These are phyloP conservation scores for Sclerotinia subarctica DNA, from an alignment of 2,329 filamentous ascomycete species.

Conservation along the genomic window DNA sequence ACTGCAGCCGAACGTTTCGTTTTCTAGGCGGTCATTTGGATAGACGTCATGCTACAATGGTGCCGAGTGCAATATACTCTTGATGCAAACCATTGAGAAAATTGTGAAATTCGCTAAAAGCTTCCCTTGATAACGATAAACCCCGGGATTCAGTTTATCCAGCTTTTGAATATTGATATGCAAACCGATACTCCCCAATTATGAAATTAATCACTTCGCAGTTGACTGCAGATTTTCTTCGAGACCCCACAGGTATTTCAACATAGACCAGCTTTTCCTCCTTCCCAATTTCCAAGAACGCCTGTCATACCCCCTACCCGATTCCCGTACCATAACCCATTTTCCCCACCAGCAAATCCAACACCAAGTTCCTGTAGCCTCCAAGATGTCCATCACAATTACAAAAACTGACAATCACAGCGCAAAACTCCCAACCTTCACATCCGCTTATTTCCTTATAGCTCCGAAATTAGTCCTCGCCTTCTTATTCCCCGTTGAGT, in stretches of 20 bases:
- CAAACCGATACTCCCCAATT: not conserved
- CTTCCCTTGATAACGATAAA: not conserved
- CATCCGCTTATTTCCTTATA: slow-evolving; percentile 31
- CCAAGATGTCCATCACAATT: not conserved
- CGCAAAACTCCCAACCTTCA: not conserved
- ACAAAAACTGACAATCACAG: not conserved
- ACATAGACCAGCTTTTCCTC: not conserved
- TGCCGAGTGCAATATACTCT: not conserved
- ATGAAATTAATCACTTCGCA: not conserved
- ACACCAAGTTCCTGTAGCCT: slow-evolving; percentile 13
- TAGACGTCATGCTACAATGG: not conserved
- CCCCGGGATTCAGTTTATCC: not conserved
- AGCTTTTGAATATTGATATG: not conserved
- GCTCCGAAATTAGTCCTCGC: slow-evolving; percentile 36
- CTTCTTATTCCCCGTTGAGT: slow-evolving; percentile 37
- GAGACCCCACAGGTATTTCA: slow-evolving; percentile 13
- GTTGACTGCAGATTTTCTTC: not conserved
- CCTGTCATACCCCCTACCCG: not conserved
- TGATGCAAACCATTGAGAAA: not conserved
- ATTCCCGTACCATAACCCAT: not conserved
- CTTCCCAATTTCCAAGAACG: not conserved
- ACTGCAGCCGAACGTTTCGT: not conserved
- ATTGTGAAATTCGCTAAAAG: not conserved
- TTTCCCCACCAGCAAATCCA: not conserved
- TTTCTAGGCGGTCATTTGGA: not conserved